Evolutionary conservation across 805 yeast species (phyloP), one percentile per base, ranked within the genome.

Genomic region (Ogataea corticis): DNA sequence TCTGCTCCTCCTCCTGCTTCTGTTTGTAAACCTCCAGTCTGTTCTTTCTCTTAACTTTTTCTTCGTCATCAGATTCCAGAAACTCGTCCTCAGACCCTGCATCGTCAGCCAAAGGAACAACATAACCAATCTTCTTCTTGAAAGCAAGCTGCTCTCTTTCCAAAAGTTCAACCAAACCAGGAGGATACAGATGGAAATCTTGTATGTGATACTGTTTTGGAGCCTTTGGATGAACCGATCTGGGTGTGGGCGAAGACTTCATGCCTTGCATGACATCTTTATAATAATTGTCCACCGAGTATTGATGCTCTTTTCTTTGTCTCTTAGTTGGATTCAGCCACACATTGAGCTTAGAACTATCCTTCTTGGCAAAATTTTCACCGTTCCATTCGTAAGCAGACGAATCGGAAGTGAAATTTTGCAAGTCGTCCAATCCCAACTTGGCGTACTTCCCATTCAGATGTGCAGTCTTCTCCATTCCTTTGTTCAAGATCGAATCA

Each of bases 381-480:
- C 99, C 99, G 59, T 94, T 90, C 99, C 99, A 92, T 66, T 91
- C 97, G 65, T 92, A 92, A 0, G 97, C 94, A 1, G 90, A 83
- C 32, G 61, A 64, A 53, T 89, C 96, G 7, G 89, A 85, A 10
- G 94, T 85, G 58, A 91, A 91, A 61, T 87, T 88, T 62, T 92
- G 97, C 41, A 94, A 72, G 61, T 94, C 99, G 63, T 94, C 98
- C 23, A 94, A 70, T 9, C 98, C 98, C 28, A 94, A 74, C 40
- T 86, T 79, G 44, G 89, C 83, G 65, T 85, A 94, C 62, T 88
- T 88, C 13, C 83, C 85, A 61, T 89, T 90, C 51, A 94, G 70
- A 38, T 77, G 77, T 19, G 82, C 78, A 0, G 99, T 94, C 50
- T 86, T 87, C 52, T 80, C 85, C 46, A 88, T 87, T 45, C 98